Conservation (phyloP, 768 basidiomycete genomes). For the Mycena capillaripes region DNA sequence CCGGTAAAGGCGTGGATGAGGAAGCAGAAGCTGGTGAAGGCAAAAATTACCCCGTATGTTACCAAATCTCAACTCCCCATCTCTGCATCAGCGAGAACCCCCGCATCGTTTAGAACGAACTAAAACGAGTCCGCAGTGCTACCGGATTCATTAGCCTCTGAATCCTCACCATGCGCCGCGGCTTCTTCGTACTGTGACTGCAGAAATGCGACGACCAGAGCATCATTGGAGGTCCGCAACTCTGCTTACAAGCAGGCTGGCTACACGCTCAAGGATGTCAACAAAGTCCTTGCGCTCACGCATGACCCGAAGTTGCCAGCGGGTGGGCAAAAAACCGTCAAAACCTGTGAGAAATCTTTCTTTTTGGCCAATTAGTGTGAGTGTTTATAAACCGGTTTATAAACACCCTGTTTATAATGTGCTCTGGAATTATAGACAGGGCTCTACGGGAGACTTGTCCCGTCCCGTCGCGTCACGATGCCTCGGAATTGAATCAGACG, state of each 20-base stretch:
- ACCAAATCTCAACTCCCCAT: slow-evolving; percentile 4
- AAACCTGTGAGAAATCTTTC: too few species aligned
- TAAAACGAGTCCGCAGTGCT: neutral
- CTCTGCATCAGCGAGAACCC: neutral
- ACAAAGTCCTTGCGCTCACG: slow-evolving; percentile 1
- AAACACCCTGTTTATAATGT: too few species aligned
- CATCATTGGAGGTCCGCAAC: neutral
- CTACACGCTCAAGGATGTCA: neutral
- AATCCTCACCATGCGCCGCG: neutral
- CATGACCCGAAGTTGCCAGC: too few species aligned
- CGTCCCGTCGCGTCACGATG: too few species aligned
- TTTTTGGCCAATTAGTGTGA: too few species aligned
- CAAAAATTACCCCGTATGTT: neutral
- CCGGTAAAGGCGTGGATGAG: neutral
- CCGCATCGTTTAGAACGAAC: neutral
- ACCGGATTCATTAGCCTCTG: neutral
- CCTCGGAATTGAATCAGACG: too few species aligned
- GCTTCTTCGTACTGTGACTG: neutral
- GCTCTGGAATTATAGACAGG: too few species aligned
- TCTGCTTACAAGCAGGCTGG: neutral
- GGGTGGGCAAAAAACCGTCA: too few species aligned
- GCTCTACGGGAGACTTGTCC: too few species aligned
- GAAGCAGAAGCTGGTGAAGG: neutral
- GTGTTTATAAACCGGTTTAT: too few species aligned
- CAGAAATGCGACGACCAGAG: neutral